Conservation (phyloP, 306 rosid species). For the Phaseolus lunatus region DNA sequence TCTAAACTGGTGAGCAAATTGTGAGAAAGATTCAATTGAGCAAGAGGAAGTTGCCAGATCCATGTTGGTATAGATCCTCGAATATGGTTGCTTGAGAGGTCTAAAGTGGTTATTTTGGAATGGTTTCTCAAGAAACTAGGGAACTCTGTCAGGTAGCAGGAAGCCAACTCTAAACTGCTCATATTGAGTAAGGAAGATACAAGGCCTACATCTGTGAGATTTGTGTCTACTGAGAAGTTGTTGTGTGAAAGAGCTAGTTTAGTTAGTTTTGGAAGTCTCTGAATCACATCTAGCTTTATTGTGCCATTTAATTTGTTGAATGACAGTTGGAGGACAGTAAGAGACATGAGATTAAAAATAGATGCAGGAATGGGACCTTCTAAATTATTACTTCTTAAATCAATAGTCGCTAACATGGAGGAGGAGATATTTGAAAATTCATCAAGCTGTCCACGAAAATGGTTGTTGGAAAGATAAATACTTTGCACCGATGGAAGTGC, state of each 20-base stretch:
- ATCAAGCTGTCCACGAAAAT: conserved; percentile 28
- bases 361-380: conserved; percentile 50
- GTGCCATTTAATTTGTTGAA: conserved; percentile 59
- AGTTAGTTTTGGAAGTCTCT: neutral
- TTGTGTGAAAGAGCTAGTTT: conserved; percentile 1
- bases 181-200: neutral
- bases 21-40: conserved; percentile 51
- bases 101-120: conserved; percentile 8
- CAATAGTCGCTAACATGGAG: conserved; percentile 42
- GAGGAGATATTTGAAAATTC: neutral
- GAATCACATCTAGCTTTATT: neutral
- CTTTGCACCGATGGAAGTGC: conserved; percentile 30
- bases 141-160: too few relatives aligned
- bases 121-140: too few relatives aligned
- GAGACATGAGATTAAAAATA: conserved; percentile 35
- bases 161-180: too few relatives aligned
- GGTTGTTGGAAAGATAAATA: conserved; percentile 32
- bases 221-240: neutral
- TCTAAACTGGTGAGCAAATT: conserved; percentile 30
- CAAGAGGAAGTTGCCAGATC: conserved; percentile 52
- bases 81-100: conserved; percentile 61
- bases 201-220: too few relatives aligned
- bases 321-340: conserved; percentile 41
- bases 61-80: conserved; percentile 54
- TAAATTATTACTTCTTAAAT: conserved; percentile 53